phyloP scores from a whole-genome alignment of 2,329 filamentous ascomycete species.

The Fusarium subglutinans region DNA sequence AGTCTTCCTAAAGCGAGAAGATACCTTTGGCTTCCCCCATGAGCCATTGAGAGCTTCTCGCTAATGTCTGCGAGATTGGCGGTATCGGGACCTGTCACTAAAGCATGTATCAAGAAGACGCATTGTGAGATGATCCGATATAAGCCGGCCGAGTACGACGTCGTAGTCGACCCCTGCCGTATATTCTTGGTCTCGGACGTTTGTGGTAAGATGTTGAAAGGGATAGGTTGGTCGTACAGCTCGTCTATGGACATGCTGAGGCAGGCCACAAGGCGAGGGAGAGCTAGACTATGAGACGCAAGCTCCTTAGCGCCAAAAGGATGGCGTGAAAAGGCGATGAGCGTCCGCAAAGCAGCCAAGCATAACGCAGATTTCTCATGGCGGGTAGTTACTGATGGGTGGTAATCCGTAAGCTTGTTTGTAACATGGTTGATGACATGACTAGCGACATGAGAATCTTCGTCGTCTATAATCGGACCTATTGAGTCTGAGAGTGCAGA shows the following conservation, averaged over 20 bases:
- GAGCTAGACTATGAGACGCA: slow-evolving; percentile 71
- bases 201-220: slow-evolving; percentile 50
- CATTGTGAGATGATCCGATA: slow-evolving; percentile 59
- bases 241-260: slow-evolving; percentile 73
- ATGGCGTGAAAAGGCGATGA: slow-evolving; percentile 70
- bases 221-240: slow-evolving; percentile 69
- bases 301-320: slow-evolving; percentile 72
- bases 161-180: slow-evolving; percentile 13
- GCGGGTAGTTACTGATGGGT: slow-evolving; percentile 50
- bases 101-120: slow-evolving; percentile 60
- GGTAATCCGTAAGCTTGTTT: slow-evolving; percentile 67
- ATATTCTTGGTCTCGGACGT: slow-evolving; percentile 11
- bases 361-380: slow-evolving; percentile 55
- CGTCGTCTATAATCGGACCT: slow-evolving; percentile 67
- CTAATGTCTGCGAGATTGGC: slow-evolving; percentile 67
- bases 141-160: slow-evolving; percentile 44
- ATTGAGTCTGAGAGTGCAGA: slow-evolving; percentile 72
- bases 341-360: slow-evolving; percentile 60
- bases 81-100: slow-evolving; percentile 60
- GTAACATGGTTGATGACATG: slow-evolving; percentile 70
- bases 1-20: slow-evolving; percentile 81
- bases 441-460: slow-evolving; percentile 55
- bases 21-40: slow-evolving; percentile 83
- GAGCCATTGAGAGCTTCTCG: slow-evolving; percentile 74
- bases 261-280: slow-evolving; percentile 79